Evolutionary conservation across 352 stramenopile species (phyloP).

Genomic region (Proteromonas lacertae): DNA sequence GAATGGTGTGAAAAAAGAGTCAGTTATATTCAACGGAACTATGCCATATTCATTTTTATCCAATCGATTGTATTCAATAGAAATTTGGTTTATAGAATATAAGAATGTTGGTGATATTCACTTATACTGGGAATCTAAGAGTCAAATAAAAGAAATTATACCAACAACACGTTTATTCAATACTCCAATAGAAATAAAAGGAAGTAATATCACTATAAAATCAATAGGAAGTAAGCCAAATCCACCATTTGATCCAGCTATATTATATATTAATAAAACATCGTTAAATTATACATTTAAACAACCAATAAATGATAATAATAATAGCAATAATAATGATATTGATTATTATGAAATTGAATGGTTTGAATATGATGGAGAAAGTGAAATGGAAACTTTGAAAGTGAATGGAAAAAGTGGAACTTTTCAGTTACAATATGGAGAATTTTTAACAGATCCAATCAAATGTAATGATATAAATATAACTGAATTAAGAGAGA

Average conservation of each 20-base stretch:
- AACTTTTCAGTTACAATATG: too few relatives aligned
- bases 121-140: constrained; percentile 42
- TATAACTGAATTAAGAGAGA: too few relatives aligned
- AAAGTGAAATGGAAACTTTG: too few relatives aligned
- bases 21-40: too few relatives aligned
- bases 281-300: constrained; percentile 30
- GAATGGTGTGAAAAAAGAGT: too few relatives aligned
- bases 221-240: constrained; percentile 16
- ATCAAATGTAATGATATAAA: too few relatives aligned
- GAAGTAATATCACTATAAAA: constrained; percentile 16
- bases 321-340: constrained; percentile 26
- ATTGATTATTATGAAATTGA: too few relatives aligned
- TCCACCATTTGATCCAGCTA: constrained; percentile 9
- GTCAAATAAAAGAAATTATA: constrained; percentile 42
- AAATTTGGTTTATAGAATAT: constrained; percentile 66
- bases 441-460: too few relatives aligned
- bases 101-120: constrained; percentile 29
- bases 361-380: too few relatives aligned
- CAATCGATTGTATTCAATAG: constrained; percentile 32
- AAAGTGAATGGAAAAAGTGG: too few relatives aligned
- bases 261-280: constrained; percentile 17
- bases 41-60: too few relatives aligned
- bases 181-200: constrained; percentile 14
- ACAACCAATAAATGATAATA: constrained; percentile 33
- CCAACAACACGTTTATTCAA: constrained; percentile 42